These are phyloP conservation scores for Dentipellis fragilis DNA, from an alignment of 768 basidiomycete species.

Conservation along the genomic window DNA sequence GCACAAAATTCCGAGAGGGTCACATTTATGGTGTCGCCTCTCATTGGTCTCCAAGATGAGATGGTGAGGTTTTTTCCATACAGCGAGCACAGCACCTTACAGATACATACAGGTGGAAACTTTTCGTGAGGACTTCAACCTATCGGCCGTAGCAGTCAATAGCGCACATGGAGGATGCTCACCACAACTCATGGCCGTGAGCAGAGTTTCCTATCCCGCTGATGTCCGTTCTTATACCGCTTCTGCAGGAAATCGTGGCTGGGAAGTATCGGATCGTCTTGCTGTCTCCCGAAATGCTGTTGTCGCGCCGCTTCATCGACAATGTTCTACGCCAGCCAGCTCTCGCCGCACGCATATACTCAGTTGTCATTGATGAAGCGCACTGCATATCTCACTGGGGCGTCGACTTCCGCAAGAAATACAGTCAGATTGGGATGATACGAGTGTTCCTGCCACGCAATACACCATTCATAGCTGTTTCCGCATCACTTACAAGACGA, in stretches of 20 bases:
- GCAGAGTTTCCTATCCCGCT: no score
- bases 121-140: conserved; percentile 21
- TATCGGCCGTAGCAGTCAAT: conserved; percentile 24
- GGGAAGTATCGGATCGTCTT: conserved; percentile 18
- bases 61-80: no score
- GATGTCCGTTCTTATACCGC: neutral
- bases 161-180: conserved; percentile 22
- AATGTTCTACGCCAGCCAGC: conserved; percentile 14
- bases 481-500: no score
- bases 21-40: conserved; percentile 28
- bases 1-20: conserved; percentile 19
- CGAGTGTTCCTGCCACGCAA: conserved; percentile 1
- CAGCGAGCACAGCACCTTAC: no score
- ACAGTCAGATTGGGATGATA: conserved; percentile 14
- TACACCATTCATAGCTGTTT: no score
- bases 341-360: conserved; percentile 14
- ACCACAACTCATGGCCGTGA: conserved; percentile 17
- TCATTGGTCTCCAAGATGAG: conserved; percentile 30
- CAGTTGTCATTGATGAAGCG: conserved; percentile 21
- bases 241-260: conserved; percentile 7
- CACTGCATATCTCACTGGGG: conserved; percentile 25
- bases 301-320: conserved; percentile 16
- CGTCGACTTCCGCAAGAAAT: conserved; percentile 19
- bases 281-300: conserved; percentile 21
- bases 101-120: conserved; percentile 26